Base-by-base conservation (phyloP, 306 rosid genomes). In the Pterocarpus macrocarpus region DNA sequence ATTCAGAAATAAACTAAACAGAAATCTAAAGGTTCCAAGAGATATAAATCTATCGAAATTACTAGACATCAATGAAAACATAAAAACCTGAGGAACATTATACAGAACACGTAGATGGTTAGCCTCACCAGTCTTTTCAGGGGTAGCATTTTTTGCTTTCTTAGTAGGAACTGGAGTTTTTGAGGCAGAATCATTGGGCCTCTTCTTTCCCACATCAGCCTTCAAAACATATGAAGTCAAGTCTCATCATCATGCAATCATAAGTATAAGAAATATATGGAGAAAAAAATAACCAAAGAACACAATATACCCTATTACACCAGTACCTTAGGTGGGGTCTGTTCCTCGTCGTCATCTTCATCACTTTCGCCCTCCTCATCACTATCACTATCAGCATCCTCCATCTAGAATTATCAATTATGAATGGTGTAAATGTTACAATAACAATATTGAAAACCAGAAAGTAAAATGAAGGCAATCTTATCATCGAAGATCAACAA, bases 41-140 rank as follows among this genome's bases (percentile, higher is more conserved):
- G 28, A 15, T 4, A 47, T 5, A 7, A 0, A 7, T 1, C 36
- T n/a, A 1, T 12, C 36, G 59, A 22, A 22, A 22, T 22, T 22
- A 22, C 28, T 22, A 22, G 28, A 22, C 28, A 22, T 22, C 28
- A 22, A 22, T 22, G 28, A 22, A 22, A 22, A 22, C 28, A 22
- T 22, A 22, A 62, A 10, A 65, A 41, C 41, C 0, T 47, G 0
- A 4, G 15, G 8, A 3, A 68, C 6, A 59, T 50, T 34, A 11
- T 8, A 35, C 13, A 4, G 14, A 69, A 62, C 45, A 22, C 75
- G 52, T 0, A 50, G 38, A 43, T 36, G 15, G 39, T 30, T 15
- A 39, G 59, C 45, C 85, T 86, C 73, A 95, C 99, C 99, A 30
- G 86, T 82, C 85, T 95, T 95, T 41, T 88, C 90, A 33, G 98